phyloP scores from a whole-genome alignment of 345 rosid genomes.

The Nephelium lappaceum region DNA sequence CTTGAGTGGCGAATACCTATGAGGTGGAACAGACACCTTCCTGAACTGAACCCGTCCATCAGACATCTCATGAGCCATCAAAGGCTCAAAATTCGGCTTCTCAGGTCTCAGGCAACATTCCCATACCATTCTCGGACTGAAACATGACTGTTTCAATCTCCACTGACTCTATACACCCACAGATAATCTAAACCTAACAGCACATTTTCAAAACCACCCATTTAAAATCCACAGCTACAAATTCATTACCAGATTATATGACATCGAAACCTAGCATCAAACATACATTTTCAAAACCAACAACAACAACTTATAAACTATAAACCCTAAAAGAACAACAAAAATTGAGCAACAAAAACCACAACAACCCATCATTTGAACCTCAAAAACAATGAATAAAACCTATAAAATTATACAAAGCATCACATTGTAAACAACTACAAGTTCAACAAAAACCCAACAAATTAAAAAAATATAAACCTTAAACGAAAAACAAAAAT shows the following conservation, averaged over 20 bases:
- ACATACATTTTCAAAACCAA: no score
- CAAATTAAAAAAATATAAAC: neutral
- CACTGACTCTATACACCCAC: slow-evolving; percentile 26
- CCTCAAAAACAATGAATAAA: neutral
- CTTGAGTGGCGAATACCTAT: slow-evolving; percentile 79
- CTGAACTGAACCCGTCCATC: slow-evolving; percentile 74
- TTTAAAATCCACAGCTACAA: neutral
- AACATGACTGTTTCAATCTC: slow-evolving; percentile 42
- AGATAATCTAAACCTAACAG: neutral
- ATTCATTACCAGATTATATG: no score
- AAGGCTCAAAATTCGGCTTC: slow-evolving; percentile 67
- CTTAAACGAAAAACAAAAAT: neutral
- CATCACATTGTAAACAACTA: neutral
- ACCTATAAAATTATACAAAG: neutral
- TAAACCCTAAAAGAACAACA: neutral
- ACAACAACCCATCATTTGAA: neutral
- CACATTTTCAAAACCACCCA: neutral
- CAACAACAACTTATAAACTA: neutral
- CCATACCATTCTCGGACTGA: slow-evolving; percentile 13
- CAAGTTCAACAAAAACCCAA: neutral
- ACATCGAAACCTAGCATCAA: no score
- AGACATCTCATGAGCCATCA: slow-evolving; percentile 88
- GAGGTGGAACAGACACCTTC: slow-evolving; percentile 75
- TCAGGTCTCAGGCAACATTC: slow-evolving; percentile 55
- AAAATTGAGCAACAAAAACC: neutral